phyloP scores from a whole-genome alignment of 2,329 filamentous ascomycete species.

The Aureobasidium leucospermi region DNA sequence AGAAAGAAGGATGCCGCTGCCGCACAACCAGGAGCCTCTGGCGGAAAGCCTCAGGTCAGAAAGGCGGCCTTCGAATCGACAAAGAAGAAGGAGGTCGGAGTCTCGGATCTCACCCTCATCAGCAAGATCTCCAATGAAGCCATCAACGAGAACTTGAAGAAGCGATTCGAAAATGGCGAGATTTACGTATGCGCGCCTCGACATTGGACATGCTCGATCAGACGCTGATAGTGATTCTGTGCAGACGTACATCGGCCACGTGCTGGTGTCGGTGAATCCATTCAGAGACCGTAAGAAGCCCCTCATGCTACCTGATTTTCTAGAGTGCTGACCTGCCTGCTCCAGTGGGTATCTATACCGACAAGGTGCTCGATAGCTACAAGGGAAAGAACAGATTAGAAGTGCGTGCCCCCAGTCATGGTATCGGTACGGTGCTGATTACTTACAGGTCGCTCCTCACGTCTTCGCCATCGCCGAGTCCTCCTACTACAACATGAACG shows the following conservation, averaged over 20 bases:
- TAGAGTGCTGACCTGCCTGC: not conserved
- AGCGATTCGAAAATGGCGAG: slow-evolving; percentile 92
- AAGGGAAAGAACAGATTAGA: slow-evolving; percentile 95
- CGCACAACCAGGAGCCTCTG: slow-evolving; percentile 31
- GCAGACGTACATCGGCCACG: slow-evolving; percentile 92
- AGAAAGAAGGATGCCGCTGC: slow-evolving; percentile 44
- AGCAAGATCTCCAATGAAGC: slow-evolving; percentile 99
- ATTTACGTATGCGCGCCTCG: slow-evolving; percentile 56
- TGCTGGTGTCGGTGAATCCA: slow-evolving; percentile 96
- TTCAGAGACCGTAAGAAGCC: slow-evolving; percentile 62
- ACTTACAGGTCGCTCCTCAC: slow-evolving; percentile 55
- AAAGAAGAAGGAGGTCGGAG: slow-evolving; percentile 99
- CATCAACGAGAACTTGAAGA: slow-evolving; percentile 98
- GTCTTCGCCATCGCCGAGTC: slow-evolving; percentile 97
- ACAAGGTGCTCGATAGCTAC: slow-evolving; percentile 86
- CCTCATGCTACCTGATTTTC: not conserved
- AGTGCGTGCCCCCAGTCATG: slow-evolving; percentile 22
- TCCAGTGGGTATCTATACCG: slow-evolving; percentile 84
- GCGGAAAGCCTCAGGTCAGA: slow-evolving; percentile 64
- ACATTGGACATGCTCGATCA: not conserved
- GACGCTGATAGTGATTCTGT: not conserved
- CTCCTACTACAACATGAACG: slow-evolving; percentile 99
- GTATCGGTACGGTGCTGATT: not conserved
- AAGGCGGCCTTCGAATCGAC: slow-evolving; percentile 93
- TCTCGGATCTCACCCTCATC: slow-evolving; percentile 92